phyloP scores from a whole-genome alignment of 768 basidiomycete species.

The Phaeotremella skinneri region DNA sequence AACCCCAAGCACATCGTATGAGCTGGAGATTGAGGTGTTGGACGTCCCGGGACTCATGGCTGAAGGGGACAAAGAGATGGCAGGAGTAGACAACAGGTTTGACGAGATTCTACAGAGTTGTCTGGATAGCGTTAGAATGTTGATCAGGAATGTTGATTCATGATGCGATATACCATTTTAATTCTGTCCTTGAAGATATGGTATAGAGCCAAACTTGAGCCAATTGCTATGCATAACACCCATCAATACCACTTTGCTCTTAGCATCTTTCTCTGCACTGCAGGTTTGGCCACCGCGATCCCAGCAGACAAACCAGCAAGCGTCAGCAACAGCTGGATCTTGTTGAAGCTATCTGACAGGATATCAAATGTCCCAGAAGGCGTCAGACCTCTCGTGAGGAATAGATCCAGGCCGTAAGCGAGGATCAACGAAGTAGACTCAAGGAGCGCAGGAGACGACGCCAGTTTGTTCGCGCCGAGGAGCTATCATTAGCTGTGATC shows the following conservation, averaged over 20 bases:
- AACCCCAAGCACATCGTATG: constrained; percentile 60
- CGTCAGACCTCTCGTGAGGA: constrained; percentile 70
- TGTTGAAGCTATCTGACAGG: constrained; percentile 87
- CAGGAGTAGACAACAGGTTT: constrained; percentile 68
- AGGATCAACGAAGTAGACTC: constrained; percentile 91
- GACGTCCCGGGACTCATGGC: constrained; percentile 69
- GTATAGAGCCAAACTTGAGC: neutral
- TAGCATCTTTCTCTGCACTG: constrained; percentile 58
- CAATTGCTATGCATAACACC: neutral
- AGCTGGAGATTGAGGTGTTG: constrained; percentile 81
- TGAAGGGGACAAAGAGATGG: constrained; percentile 65
- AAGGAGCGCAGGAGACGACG: constrained; percentile 76
- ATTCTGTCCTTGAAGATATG: neutral
- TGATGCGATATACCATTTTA: neutral
- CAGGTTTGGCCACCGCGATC: constrained; percentile 77
- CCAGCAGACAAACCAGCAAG: constrained; percentile 68
- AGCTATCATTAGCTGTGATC: constrained; percentile 56
- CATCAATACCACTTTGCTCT: constrained; percentile 48
- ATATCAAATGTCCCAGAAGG: constrained; percentile 92
- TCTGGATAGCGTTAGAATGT: constrained; percentile 86
- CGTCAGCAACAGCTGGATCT: constrained; percentile 81
- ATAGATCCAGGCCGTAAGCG: constrained; percentile 82
- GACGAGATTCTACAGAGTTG: constrained; percentile 90
- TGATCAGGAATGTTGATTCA: constrained; percentile 68
- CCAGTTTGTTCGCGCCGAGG: constrained; percentile 64